These are phyloP conservation scores for Cicer bijugum DNA, from an alignment of 306 rosid genomes.

Conservation along the genomic window DNA sequence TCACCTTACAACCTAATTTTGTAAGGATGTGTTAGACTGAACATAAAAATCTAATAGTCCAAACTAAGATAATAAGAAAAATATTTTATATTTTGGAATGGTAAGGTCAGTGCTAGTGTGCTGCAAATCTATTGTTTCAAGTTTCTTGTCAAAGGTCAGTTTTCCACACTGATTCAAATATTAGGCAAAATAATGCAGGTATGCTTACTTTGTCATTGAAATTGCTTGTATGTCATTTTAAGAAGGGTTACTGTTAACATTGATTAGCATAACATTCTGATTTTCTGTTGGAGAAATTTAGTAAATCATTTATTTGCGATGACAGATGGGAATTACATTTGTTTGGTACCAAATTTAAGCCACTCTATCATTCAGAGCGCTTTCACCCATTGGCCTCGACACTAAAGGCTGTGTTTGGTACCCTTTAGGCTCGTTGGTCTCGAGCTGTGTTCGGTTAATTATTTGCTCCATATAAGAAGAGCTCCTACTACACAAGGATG, in stretches of 20 bases:
- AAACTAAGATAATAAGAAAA: not conserved
- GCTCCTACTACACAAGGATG: too few species aligned
- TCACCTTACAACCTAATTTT: too few species aligned
- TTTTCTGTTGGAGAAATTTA: not conserved
- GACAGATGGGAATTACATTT: too few species aligned
- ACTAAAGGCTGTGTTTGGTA: too few species aligned
- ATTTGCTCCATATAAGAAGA: too few species aligned
- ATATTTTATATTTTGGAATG: not conserved
- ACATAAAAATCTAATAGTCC: not conserved
- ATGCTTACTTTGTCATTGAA: not conserved
- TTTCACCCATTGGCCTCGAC: too few species aligned
- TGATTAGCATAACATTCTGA: not conserved
- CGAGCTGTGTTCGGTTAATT: too few species aligned
- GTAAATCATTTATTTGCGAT: not conserved
- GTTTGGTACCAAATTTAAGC: too few species aligned
- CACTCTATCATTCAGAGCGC: too few species aligned
- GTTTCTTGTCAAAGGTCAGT: not conserved
- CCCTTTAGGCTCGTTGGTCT: too few species aligned
- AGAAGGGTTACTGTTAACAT: not conserved
- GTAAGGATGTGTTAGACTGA: too few species aligned
- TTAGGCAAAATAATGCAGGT: not conserved
- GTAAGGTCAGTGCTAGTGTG: conserved; percentile 7
- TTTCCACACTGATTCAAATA: not conserved
- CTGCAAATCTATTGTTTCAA: not conserved
- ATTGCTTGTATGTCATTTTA: conserved; percentile 3